phyloP scores from a whole-genome alignment of 2,329 filamentous ascomycete genomes.

The Albifimbria verrucaria region DNA sequence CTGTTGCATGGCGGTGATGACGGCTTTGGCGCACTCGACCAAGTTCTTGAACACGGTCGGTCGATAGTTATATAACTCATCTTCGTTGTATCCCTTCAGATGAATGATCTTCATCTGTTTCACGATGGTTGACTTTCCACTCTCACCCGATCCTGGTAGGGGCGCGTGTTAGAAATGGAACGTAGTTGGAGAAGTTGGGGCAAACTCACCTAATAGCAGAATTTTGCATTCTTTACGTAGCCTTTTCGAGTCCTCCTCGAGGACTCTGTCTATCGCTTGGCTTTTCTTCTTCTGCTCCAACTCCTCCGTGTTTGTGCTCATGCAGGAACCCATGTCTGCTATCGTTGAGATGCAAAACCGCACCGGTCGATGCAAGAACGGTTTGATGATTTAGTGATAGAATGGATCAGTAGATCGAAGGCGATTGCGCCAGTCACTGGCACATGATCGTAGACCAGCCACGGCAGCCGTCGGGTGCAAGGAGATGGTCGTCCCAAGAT shows the following conservation, averaged over 20 bases:
- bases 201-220: slow-evolving; percentile 74
- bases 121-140: slow-evolving; percentile 97
- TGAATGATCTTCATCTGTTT: slow-evolving; percentile 99
- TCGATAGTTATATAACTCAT: slow-evolving; percentile 91
- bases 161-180: not conserved
- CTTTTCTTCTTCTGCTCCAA: slow-evolving; percentile 93
- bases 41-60: slow-evolving; percentile 98
- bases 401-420: slow-evolving; percentile 2
- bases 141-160: slow-evolving; percentile 84
- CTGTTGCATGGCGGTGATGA: slow-evolving; percentile 87
- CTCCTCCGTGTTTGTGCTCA: slow-evolving; percentile 85
- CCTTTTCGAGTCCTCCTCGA: slow-evolving; percentile 92
- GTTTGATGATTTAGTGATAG: not conserved
- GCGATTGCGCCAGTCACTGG: slow-evolving; percentile 16
- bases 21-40: slow-evolving; percentile 90
- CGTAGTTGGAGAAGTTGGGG: slow-evolving; percentile 1
- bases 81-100: slow-evolving; percentile 92
- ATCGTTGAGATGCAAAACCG: slow-evolving; percentile 3
- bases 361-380: not conserved
- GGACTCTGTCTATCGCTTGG: slow-evolving; percentile 87
- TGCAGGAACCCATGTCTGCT: slow-evolving; percentile 81
- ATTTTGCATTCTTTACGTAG: slow-evolving; percentile 99
- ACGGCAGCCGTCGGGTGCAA: too few relatives aligned
- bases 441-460: slow-evolving; percentile 16
- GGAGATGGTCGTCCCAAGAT: too few relatives aligned